Base-by-base conservation (phyloP, 1,284 basidiomycete genomes). In the Malassezia yamatoensis region DNA sequence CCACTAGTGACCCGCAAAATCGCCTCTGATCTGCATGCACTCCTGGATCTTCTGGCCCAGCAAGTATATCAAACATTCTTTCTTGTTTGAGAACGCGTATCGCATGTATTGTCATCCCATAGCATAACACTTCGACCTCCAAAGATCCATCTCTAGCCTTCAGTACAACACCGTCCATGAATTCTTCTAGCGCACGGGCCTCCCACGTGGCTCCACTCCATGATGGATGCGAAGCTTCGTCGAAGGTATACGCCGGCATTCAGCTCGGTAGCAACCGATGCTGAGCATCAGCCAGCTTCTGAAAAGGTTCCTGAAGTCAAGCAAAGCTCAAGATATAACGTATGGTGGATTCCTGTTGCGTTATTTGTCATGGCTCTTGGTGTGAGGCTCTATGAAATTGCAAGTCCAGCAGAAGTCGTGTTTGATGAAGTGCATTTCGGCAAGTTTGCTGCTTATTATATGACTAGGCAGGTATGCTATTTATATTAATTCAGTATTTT, bases 401-500 rank as follows among this genome's bases (percentile, higher is more conserved):
- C 53, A 18, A 54, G 63, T 41, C 71, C 71, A 0, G 54, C 56
- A 15, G 62, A 74, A 52, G 72, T 74, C 33, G 71, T 74, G 5
- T 74, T 74, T 53, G 72, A 74, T 47, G 72, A 74, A 58, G 72
- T 74, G 29, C 72, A 74, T 58, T 74, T 74, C 58, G 72, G 72
- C 56, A 74, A 74, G 50, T 74, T 69, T 52, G 72, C 72, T 21
- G 64, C 71, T 12, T 72, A 70, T 64, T 74, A 74, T 36, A 56
- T 73, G 35, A 57, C 62, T 37, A 58, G 70, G 50, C 67, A 67
- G 46, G 59, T 61, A 37, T 41, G 59, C 16, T 18, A 2, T 2
- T 2, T 20, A 5, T 1, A 15, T 34, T 51, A 67, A 79, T 80
- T 51, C 83, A 94, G 77, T 99, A 94, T 79, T 96, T 96, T 78